Percentiles rank a stretch among this genome's conserved stretches.
phyloP scores from a whole-genome alignment of 2,329 filamentous ascomycete genomes.

The Madurella mycetomatis region DNA sequence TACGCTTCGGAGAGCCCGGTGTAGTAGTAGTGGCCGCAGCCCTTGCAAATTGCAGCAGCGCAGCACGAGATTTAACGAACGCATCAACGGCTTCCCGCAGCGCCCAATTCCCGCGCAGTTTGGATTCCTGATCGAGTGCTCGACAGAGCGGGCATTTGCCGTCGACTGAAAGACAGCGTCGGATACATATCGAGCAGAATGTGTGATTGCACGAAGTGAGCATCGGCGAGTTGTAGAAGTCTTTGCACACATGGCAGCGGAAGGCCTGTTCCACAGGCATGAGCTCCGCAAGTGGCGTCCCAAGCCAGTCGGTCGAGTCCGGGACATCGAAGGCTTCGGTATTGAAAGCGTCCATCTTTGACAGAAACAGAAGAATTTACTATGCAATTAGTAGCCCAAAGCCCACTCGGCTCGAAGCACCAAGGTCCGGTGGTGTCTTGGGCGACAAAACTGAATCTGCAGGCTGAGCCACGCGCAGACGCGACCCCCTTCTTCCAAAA shows the following conservation, averaged over 20 bases:
- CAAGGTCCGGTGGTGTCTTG: no score
- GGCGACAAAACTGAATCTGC: no score
- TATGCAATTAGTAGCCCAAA: neutral
- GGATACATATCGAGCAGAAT: constrained; percentile 94
- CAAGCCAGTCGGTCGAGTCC: constrained; percentile 82
- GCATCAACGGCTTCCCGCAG: constrained; percentile 79
- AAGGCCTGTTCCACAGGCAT: constrained; percentile 75
- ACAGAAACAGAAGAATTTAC: neutral
- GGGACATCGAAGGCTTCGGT: constrained; percentile 43
- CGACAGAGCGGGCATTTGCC: constrained; percentile 87
- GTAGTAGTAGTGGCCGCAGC: constrained; percentile 29
- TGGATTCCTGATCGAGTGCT: constrained; percentile 72
- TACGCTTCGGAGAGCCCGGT: constrained; percentile 47
- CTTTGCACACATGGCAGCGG: constrained; percentile 96
- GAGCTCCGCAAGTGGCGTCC: constrained; percentile 63
- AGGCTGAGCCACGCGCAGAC: no score
- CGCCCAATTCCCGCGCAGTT: constrained; percentile 77
- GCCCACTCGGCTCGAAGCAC: no score
- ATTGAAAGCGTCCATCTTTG: constrained; percentile 18
- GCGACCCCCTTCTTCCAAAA: no score
- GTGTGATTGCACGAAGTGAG: constrained; percentile 93
- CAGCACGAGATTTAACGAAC: constrained; percentile 63
- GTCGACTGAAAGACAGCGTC: constrained; percentile 74
- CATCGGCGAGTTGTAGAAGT: constrained; percentile 93
- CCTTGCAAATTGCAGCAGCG: constrained; percentile 61